phyloP scores from a whole-genome alignment of 371 early-diverging fungal species.

The Lichtheimia corymbifera region DNA sequence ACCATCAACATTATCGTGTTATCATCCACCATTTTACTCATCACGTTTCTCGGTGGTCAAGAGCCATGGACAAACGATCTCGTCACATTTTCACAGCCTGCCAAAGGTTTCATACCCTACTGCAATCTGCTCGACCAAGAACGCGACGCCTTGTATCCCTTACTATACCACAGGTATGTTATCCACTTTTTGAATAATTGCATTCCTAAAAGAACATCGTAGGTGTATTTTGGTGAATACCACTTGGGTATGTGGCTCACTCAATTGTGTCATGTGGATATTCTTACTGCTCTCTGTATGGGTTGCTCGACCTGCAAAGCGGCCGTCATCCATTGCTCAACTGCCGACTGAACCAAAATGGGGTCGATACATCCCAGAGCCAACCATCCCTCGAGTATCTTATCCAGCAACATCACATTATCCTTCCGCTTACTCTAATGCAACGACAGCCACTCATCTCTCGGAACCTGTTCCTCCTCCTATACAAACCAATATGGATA shows the following conservation, averaged over 20 bases:
- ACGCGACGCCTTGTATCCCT: constrained; percentile 29
- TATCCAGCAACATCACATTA: background rate
- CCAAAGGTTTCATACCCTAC: constrained; percentile 33
- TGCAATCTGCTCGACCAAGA: constrained; percentile 26
- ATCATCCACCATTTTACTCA: constrained; percentile 10
- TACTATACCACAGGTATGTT: constrained; percentile 38
- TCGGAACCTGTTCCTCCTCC: background rate
- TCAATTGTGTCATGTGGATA: constrained; percentile 9
- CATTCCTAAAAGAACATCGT: too few relatives aligned
- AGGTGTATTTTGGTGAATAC: constrained; percentile 12
- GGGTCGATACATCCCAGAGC: background rate
- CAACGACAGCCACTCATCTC: background rate
- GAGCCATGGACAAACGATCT: constrained; percentile 44
- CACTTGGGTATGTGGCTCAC: constrained; percentile 7
- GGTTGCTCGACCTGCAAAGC: background rate
- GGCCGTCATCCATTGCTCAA: constrained; percentile 4
- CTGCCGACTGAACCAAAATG: constrained; percentile 8
- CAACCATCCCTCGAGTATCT: background rate
- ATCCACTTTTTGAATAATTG: background rate
- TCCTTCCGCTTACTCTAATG: background rate
- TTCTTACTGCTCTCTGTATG: background rate
- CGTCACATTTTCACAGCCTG: constrained; percentile 32
- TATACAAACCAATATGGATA: constrained; percentile 1
- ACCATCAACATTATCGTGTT: constrained; percentile 20
- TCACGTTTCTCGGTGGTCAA: constrained; percentile 26